phyloP scores from a whole-genome alignment of 345 rosid species.

The Cochlearia excelsa region DNA sequence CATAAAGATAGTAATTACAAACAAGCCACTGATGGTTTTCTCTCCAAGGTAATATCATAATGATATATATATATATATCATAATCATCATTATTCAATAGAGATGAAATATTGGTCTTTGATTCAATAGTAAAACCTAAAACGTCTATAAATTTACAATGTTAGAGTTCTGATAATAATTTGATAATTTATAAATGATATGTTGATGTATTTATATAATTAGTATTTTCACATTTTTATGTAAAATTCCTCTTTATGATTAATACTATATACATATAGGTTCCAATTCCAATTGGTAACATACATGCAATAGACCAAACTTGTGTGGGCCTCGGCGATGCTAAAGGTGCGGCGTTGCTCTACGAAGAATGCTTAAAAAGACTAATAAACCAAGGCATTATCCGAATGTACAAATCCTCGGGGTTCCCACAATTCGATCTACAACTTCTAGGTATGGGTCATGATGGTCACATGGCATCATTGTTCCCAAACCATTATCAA shows the following conservation, averaged over 20 bases:
- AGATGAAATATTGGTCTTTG: too few relatives aligned
- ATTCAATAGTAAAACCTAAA: too few relatives aligned
- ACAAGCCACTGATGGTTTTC: conserved; percentile 69
- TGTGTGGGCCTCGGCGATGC: conserved; percentile 68
- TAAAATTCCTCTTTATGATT: not conserved
- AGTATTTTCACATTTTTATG: too few relatives aligned
- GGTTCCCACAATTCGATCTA: conserved; percentile 78
- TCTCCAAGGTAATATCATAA: conserved; percentile 52
- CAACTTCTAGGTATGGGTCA: conserved; percentile 87
- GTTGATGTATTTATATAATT: too few relatives aligned
- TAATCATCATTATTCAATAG: not conserved
- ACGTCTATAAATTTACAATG: too few relatives aligned
- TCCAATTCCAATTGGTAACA: conserved; percentile 52
- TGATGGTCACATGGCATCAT: conserved; percentile 83
- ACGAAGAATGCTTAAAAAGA: conserved; percentile 58
- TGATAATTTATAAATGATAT: too few relatives aligned
- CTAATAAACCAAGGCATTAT: conserved; percentile 43
- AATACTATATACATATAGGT: conserved; percentile 37
- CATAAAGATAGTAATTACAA: conserved; percentile 78
- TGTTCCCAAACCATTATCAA: conserved; percentile 69
- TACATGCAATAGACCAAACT: conserved; percentile 63
- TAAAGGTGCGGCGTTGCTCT: conserved; percentile 39
- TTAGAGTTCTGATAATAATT: too few relatives aligned
- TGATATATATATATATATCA: too few relatives aligned
- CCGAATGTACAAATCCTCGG: conserved; percentile 35